Evolutionary conservation across 2,329 filamentous ascomycete genomes (phyloP).

Genomic region (Xylaria sp.): DNA sequence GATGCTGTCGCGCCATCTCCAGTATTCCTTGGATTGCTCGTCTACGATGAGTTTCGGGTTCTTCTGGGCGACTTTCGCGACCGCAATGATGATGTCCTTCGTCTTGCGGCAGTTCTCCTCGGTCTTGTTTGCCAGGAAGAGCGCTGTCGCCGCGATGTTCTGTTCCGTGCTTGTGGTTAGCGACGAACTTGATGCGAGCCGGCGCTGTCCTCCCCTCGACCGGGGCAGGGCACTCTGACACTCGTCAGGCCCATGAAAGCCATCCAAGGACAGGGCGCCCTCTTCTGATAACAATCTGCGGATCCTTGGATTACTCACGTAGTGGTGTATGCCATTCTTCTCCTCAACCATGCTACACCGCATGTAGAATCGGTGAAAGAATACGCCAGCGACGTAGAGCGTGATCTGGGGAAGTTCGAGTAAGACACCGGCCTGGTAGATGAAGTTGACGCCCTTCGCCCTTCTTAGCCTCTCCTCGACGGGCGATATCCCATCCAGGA

Average conservation of each 20-base stretch:
- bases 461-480: slow-evolving; percentile 79
- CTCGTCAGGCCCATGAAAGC: slow-evolving; percentile 4
- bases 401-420: slow-evolving; percentile 91
- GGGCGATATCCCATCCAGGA: slow-evolving; percentile 76
- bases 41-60: slow-evolving; percentile 88
- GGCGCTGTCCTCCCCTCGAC: slow-evolving; percentile 1
- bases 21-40: slow-evolving; percentile 97
- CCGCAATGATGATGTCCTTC: slow-evolving; percentile 89
- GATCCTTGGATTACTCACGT: slow-evolving; percentile 58
- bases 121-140: slow-evolving; percentile 95
- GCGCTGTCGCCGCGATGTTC: slow-evolving; percentile 84
- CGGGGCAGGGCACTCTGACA: slow-evolving; percentile 1
- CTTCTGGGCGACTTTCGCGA: slow-evolving; percentile 93
- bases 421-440: slow-evolving; percentile 90
- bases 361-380: slow-evolving; percentile 97
- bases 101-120: slow-evolving; percentile 97
- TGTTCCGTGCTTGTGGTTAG: slow-evolving; percentile 39
- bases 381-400: slow-evolving; percentile 87
- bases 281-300: slow-evolving; percentile 1
- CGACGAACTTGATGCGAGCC: not conserved
- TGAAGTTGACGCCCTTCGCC: slow-evolving; percentile 94
- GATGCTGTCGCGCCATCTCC: slow-evolving; percentile 95
- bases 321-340: slow-evolving; percentile 82
- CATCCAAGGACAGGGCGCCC: not conserved
- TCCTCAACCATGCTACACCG: slow-evolving; percentile 77